Evolutionary conservation across 345 rosid genomes (phyloP), one percentile per base, ranked within the genome.

Genomic region (Geranium rotundifolium): DNA sequence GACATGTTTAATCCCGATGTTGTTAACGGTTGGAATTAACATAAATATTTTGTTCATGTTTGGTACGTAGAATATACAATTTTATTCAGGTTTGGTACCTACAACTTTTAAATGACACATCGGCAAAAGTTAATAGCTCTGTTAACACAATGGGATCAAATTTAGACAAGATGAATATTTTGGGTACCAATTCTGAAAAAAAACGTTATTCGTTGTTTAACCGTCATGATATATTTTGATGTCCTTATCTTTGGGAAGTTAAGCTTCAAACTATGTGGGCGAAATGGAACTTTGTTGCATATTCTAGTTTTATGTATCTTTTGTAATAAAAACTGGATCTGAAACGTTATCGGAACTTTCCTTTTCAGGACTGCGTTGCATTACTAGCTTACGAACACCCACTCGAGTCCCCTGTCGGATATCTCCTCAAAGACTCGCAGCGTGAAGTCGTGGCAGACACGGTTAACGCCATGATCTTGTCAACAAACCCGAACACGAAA

Each of bases 381-480:
- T 71, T 90, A 73, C 84, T 93, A 65, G 99, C 89, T 15, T 90
- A 83, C 41, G 89, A 82, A 71, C 76, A 71, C 14, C 97, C 96
- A 0, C 75, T 69, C 56, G 81, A 88, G 66, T 88, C 92, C n/a
- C 71, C 80, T 16, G 78, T 79, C 5, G 92, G 95, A 50, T 81
- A 82, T 69, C 92, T 90, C 59, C 83, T 93, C 9, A 79, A 84
- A 69, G 87, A 82, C 54, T 77, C 96, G 0, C 99, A 78, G 61
- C 81, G 87, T n/a, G 99, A 93, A 71, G 67, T 88, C 57, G 96
- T 93, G 60, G 97, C 97, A 0, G 99, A 93, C 73, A 74, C 85
- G 0, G 85, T 90, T 55, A 93, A 93, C 62, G 88, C 89, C 7
- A 84, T 85, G 81, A 78, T 93, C 60, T 70, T 93, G 74, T 84